phyloP scores from a whole-genome alignment of 805 yeast genomes.

The Saccharomycopsis schoenii region DNA sequence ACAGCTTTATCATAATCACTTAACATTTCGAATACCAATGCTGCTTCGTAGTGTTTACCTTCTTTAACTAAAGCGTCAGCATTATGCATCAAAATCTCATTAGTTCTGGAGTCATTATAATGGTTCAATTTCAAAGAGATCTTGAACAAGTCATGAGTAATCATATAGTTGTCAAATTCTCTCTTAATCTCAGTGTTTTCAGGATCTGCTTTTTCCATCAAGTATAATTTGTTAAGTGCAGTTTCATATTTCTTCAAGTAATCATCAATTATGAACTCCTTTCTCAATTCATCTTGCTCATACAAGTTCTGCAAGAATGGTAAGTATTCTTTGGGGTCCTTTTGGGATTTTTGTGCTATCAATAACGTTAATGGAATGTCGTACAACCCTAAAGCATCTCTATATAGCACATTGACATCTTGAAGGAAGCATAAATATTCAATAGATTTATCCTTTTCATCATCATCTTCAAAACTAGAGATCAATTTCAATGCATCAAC shows the following conservation, averaged over 20 bases:
- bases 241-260: slow-evolving; percentile 54
- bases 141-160: slow-evolving; percentile 58
- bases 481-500: slow-evolving; percentile 63
- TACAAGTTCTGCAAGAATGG: slow-evolving; percentile 82
- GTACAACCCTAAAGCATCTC: slow-evolving; percentile 71
- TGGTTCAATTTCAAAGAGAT: slow-evolving; percentile 56
- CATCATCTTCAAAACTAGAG: slow-evolving; percentile 38
- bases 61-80: slow-evolving; percentile 52
- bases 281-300: slow-evolving; percentile 54
- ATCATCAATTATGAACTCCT: slow-evolving; percentile 71
- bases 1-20: slow-evolving; percentile 49
- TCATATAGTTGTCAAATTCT: slow-evolving; percentile 62
- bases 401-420: slow-evolving; percentile 77
- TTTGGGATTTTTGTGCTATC: slow-evolving; percentile 93
- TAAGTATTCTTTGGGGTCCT: slow-evolving; percentile 93
- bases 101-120: slow-evolving; percentile 45
- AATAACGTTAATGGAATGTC: slow-evolving; percentile 70
- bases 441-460: slow-evolving; percentile 50
- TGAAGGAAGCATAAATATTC: slow-evolving; percentile 84
- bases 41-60: slow-evolving; percentile 66
- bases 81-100: slow-evolving; percentile 44
- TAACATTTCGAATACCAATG: slow-evolving; percentile 63
- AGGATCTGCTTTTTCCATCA: slow-evolving; percentile 31
- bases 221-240: slow-evolving; percentile 59
- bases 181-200: slow-evolving; percentile 30